phyloP scores from a whole-genome alignment of 2,329 filamentous ascomycete species.

The Scytalidium lignicola region DNA sequence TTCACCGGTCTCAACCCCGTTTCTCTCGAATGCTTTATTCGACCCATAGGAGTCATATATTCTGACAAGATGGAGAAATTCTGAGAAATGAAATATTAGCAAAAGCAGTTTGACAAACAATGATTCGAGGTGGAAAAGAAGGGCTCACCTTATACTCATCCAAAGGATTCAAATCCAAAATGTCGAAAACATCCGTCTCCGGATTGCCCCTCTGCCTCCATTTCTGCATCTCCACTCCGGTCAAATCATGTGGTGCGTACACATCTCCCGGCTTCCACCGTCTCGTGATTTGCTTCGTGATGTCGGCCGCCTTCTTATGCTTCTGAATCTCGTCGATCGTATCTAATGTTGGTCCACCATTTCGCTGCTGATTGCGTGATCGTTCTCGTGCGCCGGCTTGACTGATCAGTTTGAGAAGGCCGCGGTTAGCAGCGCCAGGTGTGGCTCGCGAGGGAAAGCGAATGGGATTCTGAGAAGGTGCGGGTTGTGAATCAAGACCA shows the following conservation, averaged over 20 bases:
- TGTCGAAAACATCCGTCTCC: constrained; percentile 69
- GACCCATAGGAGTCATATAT: constrained; percentile 77
- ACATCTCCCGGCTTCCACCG: constrained; percentile 75
- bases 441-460: neutral
- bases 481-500: neutral
- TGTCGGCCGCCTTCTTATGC: constrained; percentile 38
- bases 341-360: neutral
- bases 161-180: constrained; percentile 72
- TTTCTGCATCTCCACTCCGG: constrained; percentile 71
- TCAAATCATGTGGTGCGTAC: constrained; percentile 86
- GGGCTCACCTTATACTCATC: constrained; percentile 78
- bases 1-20: constrained; percentile 84
- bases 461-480: neutral
- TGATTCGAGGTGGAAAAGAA: constrained; percentile 3
- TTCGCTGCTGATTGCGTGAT: neutral
- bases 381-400: neutral
- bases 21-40: constrained; percentile 70
- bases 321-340: constrained; percentile 7
- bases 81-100: constrained; percentile 40
- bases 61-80: constrained; percentile 92
- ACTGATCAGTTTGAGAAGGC: neutral
- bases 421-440: neutral
- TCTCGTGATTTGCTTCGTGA: constrained; percentile 60
- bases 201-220: constrained; percentile 58
- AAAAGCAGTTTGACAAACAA: neutral